Evolutionary conservation across 345 rosid species (phyloP), one percentile per base, ranked within the genome.

Genomic region (Sisymbrium irio): DNA sequence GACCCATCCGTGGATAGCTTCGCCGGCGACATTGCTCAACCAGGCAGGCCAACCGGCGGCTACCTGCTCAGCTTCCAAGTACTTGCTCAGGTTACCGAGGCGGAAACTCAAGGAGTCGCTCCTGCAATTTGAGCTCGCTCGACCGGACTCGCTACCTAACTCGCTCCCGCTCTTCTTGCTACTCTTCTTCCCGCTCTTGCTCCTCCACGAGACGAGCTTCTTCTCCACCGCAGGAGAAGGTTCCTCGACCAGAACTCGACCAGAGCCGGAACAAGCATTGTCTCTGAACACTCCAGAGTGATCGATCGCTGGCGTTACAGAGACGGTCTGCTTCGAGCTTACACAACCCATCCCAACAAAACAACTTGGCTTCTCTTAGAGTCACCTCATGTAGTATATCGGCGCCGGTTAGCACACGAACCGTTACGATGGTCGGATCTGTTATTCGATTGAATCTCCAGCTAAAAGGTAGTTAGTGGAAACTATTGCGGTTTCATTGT

Each of bases 11-110:
- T 87, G 96, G 46, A 94, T 91, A 57, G 99, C 97, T 78, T 94
- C 99, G 15, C 90, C 93, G 53, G 97, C 99, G 58, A 91, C 99
- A 73, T 96, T 94, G 74, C 87, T 89, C 1, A 94, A 89, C 99
- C 99, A 94, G 15, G 90, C 86, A 4, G 99, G 99, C 99, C 99
- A 94, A 4, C 99, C 99, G 3, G 99, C 99, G 6, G 99, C 96
- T 67, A 89, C 93, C 51, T 94, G 97, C 75, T 94, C 97, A 17
- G 93, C 89, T 76, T 91, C 97, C 32, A 88, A 65, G 64, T 88
- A 94, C 89, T 87, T 88, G 28, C 62, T 77, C 3, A 77, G 15
- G 22, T 71, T 77, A 73, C 97, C 83, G 67, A 94, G 74, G 33
- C 99, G 83, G 76, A 87, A 88, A 66, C 97, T 94, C 85, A 85